Base-by-base conservation (phyloP, 495 filamentous ascomycete genomes). In the Aspergillus heteromorphus region DNA sequence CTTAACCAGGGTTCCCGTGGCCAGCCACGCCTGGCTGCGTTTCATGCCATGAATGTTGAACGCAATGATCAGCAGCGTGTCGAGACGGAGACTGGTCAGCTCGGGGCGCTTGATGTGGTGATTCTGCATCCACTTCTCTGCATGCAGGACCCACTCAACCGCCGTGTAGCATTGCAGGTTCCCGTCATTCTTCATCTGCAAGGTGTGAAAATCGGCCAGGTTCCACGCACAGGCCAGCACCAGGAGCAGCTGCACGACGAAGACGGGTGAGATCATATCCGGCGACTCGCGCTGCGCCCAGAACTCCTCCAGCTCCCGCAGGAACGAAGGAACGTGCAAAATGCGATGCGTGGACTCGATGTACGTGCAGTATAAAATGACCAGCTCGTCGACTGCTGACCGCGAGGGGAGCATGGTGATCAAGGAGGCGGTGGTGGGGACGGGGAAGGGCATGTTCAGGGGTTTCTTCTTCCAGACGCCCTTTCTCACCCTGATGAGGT, bases 191-290 rank as follows among this genome's bases (percentile, higher is more conserved):
- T 86, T 80, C 19, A 77, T 75, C 36, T 71, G 67, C 1, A 75
- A 57, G 30, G 56, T 63, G 23, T 54, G 45, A 10, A 60, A 45
- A 51, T 75, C 70, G 6, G 69, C 65, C 25, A 74, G 56, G 11
- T 73, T 73, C 60, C 76, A 75, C 2, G 84, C 84, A 53, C 84
- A 82, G 9, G 84, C 81, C 61, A 87, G 74, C n/a, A 85, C 75
- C 11, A 89, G 64, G 53, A 87, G 76, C 4, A 89, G 60, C 53
- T 84, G 83, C 2, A 83, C 70, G 1, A 83, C 59, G 54, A 87
- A 87, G 1, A 68, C 61, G 6, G 73, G 55, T 0, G 71, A 66
- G 2, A 67, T 45, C 23, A 66, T 51, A 16, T 57, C 60, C 0
- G 68, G 64, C n/a, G 54, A 68, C 6, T 69, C 64, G 27, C 55